phyloP scores from a whole-genome alignment of 345 rosid genomes.

The Gossypium arboreum region DNA sequence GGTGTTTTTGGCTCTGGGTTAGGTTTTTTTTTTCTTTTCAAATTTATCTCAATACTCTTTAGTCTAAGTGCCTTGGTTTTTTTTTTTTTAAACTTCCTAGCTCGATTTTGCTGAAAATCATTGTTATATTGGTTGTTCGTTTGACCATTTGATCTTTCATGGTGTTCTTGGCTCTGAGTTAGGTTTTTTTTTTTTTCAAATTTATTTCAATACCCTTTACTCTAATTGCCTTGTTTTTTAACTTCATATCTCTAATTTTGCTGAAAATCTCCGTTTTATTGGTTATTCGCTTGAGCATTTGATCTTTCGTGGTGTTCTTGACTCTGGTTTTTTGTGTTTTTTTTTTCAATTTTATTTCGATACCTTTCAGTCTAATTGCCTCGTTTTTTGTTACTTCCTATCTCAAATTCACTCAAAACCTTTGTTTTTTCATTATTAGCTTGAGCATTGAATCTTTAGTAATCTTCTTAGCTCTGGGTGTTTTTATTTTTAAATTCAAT shows the following conservation, averaged over 20 bases:
- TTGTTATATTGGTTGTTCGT: background rate
- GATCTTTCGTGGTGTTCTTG: background rate
- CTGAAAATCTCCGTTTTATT: background rate
- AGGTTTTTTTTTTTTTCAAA: background rate
- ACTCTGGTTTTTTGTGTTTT: background rate
- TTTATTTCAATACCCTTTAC: background rate
- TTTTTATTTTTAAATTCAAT: background rate
- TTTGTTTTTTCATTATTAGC: background rate
- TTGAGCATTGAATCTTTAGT: background rate
- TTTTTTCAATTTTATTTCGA: background rate
- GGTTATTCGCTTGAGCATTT: background rate
- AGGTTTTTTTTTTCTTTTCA: background rate
- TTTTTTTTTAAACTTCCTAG: background rate
- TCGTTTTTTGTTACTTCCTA: background rate
- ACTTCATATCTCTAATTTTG: background rate
- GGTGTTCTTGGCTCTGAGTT: background rate
- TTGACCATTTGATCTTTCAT: background rate
- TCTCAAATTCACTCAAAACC: background rate
- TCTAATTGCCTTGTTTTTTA: background rate
- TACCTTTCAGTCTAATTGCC: background rate
- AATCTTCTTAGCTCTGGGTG: background rate
- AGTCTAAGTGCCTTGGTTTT: background rate
- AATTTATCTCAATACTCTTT: too few relatives aligned
- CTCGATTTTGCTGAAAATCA: background rate
- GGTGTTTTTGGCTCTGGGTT: background rate